phyloP scores from a whole-genome alignment of 257 asterid species.

The Solanum acaule region DNA sequence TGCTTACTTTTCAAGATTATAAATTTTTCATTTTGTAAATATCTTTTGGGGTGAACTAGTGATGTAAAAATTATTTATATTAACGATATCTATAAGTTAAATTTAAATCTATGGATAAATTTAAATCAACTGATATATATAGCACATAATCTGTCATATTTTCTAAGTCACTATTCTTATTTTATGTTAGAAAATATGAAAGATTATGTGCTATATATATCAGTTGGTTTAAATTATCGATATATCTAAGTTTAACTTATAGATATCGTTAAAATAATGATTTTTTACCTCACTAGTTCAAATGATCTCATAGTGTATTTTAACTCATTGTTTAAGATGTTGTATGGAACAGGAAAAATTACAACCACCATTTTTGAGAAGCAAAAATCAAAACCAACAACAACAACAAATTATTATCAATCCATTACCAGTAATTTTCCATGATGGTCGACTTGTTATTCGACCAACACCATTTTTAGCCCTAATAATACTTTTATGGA shows the following conservation, averaged over 20 bases:
- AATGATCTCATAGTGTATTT: not conserved
- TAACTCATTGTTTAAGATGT: not conserved
- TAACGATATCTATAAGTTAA: not conserved
- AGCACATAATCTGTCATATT: not conserved
- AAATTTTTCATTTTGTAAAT: not conserved
- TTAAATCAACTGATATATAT: not conserved
- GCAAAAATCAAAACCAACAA: not conserved
- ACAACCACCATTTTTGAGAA: constrained; percentile 21
- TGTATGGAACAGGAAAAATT: constrained; percentile 29
- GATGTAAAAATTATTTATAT: not conserved
- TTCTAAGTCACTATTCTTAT: not conserved
- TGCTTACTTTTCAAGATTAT: not conserved
- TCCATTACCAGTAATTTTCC: constrained; percentile 77
- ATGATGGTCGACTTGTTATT: constrained; percentile 70
- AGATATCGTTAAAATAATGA: too few species aligned
- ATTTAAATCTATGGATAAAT: not conserved
- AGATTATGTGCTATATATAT: too few species aligned
- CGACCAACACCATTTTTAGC: constrained; percentile 65
- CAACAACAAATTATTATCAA: constrained; percentile 2
- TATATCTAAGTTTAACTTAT: too few species aligned
- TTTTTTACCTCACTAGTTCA: too few species aligned
- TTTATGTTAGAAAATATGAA: too few species aligned
- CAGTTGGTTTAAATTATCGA: too few species aligned
- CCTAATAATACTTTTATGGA: constrained; percentile 57
- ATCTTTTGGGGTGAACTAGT: not conserved